A percentile compares a stretch with the other conserved stretches of the same genome.
These are phyloP conservation scores for Pseudopyrenochaeta lycopersici DNA, from an alignment of 2,329 filamentous ascomycete species.

Conservation along the genomic window DNA sequence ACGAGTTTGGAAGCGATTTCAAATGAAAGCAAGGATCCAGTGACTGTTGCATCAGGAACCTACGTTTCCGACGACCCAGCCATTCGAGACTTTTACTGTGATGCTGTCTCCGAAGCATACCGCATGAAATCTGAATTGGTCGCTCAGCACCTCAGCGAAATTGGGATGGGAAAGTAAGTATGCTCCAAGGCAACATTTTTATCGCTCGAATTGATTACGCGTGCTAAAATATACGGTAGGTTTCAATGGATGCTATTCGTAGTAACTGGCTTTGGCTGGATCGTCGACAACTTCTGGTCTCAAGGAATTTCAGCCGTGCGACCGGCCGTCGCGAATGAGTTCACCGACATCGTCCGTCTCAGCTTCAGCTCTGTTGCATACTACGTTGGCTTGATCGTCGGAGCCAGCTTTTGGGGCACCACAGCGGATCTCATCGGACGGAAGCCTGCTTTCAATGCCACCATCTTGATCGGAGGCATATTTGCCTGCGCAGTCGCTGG, in stretches of 20 bases:
- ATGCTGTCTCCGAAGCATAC: conserved; percentile 42
- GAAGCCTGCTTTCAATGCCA: conserved; percentile 19
- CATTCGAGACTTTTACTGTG: conserved; percentile 51
- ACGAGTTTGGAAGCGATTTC: not conserved
- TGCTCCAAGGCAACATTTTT: not conserved
- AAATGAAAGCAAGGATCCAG: conserved; percentile 3
- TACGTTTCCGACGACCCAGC: conserved; percentile 32
- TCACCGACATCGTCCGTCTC: conserved; percentile 16
- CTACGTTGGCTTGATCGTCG: conserved; percentile 39
- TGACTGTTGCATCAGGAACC: not conserved
- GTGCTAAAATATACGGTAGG: not conserved
- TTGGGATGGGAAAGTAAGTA: conserved; percentile 16
- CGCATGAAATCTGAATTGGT: conserved; percentile 42
- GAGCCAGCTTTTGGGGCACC: conserved; percentile 53
- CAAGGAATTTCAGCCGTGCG: conserved; percentile 30
- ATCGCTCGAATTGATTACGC: not conserved
- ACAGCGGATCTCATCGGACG: conserved; percentile 18
- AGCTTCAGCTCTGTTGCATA: conserved; percentile 48
- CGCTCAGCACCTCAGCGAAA: conserved; percentile 11
- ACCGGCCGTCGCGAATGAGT: conserved; percentile 14
- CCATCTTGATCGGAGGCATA: conserved; percentile 7
- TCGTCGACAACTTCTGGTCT: conserved; percentile 58
- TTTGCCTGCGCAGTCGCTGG: conserved; percentile 21
- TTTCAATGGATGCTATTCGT: conserved; percentile 69
- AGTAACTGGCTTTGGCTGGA: conserved; percentile 60